Evolutionary conservation across 208 protist species (phyloP).

Genomic region (Acanthamoeba lenticulata): DNA sequence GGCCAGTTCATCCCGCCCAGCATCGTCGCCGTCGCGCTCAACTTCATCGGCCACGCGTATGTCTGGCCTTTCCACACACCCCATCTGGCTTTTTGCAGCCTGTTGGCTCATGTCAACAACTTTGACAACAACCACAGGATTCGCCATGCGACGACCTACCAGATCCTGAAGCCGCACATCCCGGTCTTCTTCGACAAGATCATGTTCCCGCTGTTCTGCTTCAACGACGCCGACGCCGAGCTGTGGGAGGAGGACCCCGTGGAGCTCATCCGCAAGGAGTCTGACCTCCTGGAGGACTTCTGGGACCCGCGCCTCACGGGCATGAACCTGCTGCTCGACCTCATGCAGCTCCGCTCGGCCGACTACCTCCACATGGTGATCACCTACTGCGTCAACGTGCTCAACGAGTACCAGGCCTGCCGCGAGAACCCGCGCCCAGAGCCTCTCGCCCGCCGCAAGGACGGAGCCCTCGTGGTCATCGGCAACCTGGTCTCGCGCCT

Average conservation of each 20-base stretch:
- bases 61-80: background rate
- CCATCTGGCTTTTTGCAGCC: background rate
- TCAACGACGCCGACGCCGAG: background rate
- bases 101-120: background rate
- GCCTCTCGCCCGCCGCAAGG: background rate
- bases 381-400: background rate
- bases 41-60: conserved; percentile 16
- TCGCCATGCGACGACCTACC: background rate
- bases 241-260: conserved; percentile 25
- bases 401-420: conserved; percentile 14
- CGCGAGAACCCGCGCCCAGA: background rate
- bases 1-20: background rate
- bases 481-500: background rate
- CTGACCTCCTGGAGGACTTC: conserved; percentile 6
- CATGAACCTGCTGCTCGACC: conserved; percentile 39
- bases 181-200: conserved; percentile 22
- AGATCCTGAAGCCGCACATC: conserved; percentile 31
- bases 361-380: conserved; percentile 10
- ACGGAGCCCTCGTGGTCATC: conserved; percentile 25
- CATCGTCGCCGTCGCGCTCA: conserved; percentile 2
- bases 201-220: conserved; percentile 56
- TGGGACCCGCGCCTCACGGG: conserved; percentile 29
- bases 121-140: background rate
- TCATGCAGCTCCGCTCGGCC: background rate
- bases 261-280: conserved; percentile 44